Evolutionary conservation across 2,329 filamentous ascomycete species (phyloP).

Genomic region (Colletotrichum sp.): DNA sequence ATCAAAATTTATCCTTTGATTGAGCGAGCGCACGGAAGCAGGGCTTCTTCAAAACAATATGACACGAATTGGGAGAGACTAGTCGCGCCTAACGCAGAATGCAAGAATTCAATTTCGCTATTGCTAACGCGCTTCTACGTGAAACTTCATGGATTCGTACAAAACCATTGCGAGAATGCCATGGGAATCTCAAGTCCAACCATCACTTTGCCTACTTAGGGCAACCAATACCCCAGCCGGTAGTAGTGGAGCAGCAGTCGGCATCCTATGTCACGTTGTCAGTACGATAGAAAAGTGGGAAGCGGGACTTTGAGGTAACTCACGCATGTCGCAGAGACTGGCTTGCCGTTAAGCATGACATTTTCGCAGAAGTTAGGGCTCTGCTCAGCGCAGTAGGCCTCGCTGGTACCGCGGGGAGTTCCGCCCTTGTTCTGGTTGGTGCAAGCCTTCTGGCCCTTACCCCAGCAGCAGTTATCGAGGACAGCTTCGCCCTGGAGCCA

Average conservation of each 20-base stretch:
- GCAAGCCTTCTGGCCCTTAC: background rate
- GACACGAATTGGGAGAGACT: background rate
- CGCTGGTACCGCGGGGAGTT: background rate
- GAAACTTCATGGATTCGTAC: background rate
- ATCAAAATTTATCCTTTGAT: background rate
- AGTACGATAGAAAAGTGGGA: background rate
- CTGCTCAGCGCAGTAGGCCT: background rate
- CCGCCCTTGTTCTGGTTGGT: background rate
- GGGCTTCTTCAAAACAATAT: background rate
- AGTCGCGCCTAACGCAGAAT: background rate
- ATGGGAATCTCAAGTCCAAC: background rate
- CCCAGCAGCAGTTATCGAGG: constrained; percentile 1
- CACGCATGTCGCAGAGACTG: background rate
- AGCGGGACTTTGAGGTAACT: background rate
- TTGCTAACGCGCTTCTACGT: background rate
- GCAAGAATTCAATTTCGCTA: background rate
- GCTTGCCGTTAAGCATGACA: background rate
- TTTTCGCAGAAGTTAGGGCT: background rate
- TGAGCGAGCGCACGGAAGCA: background rate
- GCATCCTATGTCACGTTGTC: background rate
- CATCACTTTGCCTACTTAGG: background rate
- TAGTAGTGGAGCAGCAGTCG: background rate
- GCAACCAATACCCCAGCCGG: background rate
- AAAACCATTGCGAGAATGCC: background rate
- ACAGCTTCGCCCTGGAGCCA: background rate